These are phyloP conservation scores for Papilionanthe hybrid DNA, from an alignment of 116 monocot species.

Conservation along the genomic window DNA sequence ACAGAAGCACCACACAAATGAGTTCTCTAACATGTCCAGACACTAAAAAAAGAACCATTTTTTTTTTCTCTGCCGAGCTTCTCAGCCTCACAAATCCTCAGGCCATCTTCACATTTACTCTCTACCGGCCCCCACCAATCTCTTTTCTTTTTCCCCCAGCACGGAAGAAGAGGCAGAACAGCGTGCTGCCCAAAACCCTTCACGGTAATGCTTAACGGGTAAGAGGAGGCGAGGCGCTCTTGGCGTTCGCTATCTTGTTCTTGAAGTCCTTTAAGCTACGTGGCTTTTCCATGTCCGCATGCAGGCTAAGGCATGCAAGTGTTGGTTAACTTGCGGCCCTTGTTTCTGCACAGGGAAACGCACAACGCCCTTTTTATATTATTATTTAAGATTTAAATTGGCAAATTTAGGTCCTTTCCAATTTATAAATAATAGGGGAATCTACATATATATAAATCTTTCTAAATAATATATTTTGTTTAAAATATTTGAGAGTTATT, in stretches of 20 bases:
- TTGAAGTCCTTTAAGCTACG: background rate
- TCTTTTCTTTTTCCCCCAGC: background rate
- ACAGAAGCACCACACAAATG: background rate
- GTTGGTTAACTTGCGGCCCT: background rate
- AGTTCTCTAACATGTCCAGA: background rate
- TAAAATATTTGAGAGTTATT: too few relatives aligned
- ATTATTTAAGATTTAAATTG: too few relatives aligned
- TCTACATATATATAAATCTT: too few relatives aligned
- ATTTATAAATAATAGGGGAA: too few relatives aligned
- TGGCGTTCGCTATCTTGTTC: background rate
- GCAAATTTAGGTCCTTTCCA: too few relatives aligned
- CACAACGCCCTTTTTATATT: too few relatives aligned
- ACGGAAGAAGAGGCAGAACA: background rate
- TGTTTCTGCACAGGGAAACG: background rate
- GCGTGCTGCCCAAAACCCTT: background rate
- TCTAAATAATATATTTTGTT: too few relatives aligned
- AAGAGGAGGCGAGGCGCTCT: background rate
- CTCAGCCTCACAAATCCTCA: background rate
- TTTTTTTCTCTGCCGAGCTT: background rate
- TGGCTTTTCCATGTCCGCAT: background rate
- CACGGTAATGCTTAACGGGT: background rate
- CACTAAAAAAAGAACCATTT: background rate
- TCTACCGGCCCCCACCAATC: background rate
- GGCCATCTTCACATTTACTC: background rate
- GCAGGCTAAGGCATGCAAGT: background rate